Evolutionary conservation across 139 green algal species (phyloP).

Genomic region (Axilococcus clingmanii): DNA sequence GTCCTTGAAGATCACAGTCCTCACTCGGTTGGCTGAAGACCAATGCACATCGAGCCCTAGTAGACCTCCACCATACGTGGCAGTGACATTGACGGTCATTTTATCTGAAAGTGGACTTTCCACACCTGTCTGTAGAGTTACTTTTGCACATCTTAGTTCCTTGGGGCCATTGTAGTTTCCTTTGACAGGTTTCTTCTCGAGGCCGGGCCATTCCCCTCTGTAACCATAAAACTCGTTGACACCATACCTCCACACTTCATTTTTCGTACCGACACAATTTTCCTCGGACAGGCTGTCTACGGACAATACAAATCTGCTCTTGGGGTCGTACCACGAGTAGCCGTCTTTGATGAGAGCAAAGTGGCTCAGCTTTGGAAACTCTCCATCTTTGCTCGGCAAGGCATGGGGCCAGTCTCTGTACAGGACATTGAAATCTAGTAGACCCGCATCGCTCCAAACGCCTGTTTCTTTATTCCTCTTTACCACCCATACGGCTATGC

Average conservation of each 20-base stretch:
- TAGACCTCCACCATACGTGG: too few relatives aligned
- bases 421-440: constrained; percentile 27
- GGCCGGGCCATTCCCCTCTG: constrained; percentile 12
- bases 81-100: constrained; percentile 5
- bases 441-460: constrained; percentile 10
- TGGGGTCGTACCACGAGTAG: constrained; percentile 14
- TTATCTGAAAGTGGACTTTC: not conserved
- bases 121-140: constrained; percentile 6
- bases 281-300: constrained; percentile 4
- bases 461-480: constrained; percentile 1
- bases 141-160: constrained; percentile 8
- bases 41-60: too few relatives aligned
- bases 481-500: constrained; percentile 11
- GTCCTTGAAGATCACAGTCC: too few relatives aligned
- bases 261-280: too few relatives aligned
- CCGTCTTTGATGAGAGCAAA: constrained; percentile 21
- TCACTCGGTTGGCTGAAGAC: too few relatives aligned
- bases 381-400: not conserved
- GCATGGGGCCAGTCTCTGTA: constrained; percentile 18
- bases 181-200: not conserved
- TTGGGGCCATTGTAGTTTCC: constrained; percentile 15
- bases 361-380: constrained; percentile 1
- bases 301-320: constrained; percentile 15
- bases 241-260: constrained; percentile 11
- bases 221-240: constrained; percentile 14